Evolutionary conservation across 805 yeast genomes (phyloP), one percentile per base, ranked within the genome.

Genomic region (Kodamaea leandrae): DNA sequence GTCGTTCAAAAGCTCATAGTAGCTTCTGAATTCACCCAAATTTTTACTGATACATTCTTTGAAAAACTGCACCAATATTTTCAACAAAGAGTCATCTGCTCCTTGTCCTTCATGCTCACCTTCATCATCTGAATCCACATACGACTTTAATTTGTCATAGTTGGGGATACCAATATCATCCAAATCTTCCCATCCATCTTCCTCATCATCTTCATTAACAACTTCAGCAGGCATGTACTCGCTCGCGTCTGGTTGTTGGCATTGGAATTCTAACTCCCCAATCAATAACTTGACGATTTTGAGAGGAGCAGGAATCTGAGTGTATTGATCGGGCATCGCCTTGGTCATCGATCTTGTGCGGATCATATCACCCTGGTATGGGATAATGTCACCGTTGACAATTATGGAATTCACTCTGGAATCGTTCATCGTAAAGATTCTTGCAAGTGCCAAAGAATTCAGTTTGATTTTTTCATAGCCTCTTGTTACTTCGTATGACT

Each of bases 291-390:
- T 84, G 35, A 88, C 56, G 16, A 91, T 87, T 55, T 87, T 89
- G 30, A 72, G 70, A 12, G 83, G 76, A 0, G 87, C 86, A 0
- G 90, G 69, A 2, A 89, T 71, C 53, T 75, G 78, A 0, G 85
- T 78, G 50, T 74, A 87, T 50, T 71, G 61, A 37, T 78, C 74
- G 0, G 86, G 84, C 74, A 80, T 71, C 12, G 62, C 61, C 50
- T 77, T 80, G 3, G 95, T 79, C 83, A 82, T 85, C 0, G 96
- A 86, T 54, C 98, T 76, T 0, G 98, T 91, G 3, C 87, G 66
- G 25, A 91, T 89, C n/a, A 77, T 51, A 41, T 80, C 84, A 0
- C 76, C 73, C 12, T 71, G 69, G 52, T 80, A 74, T 2, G 85
- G 81, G 20, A 84, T 63, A 24, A 81, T 63, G 46, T 88, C 88